A percentile compares a stretch with the other conserved stretches of the same genome.
Conservation (phyloP, 2,329 filamentous ascomycete genomes). For the Alternaria alternata region DNA sequence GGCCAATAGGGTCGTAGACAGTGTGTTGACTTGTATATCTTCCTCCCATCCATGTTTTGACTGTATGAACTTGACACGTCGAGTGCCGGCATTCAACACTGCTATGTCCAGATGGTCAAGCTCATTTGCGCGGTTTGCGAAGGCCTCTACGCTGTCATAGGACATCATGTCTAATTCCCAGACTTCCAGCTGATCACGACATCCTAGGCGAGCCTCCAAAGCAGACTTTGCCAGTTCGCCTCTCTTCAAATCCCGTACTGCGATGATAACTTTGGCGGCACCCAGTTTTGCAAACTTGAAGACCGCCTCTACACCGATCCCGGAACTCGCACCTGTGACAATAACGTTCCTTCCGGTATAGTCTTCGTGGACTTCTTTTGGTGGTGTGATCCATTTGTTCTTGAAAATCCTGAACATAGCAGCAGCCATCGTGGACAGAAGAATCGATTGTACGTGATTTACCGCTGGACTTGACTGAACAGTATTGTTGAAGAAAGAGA, state of each 20-base stretch:
- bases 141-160: slow-evolving; percentile 44
- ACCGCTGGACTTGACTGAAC: not conserved
- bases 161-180: slow-evolving; percentile 50
- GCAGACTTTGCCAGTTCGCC: slow-evolving; percentile 44
- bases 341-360: slow-evolving; percentile 54
- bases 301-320: slow-evolving; percentile 51
- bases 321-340: slow-evolving; percentile 55
- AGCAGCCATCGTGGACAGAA: slow-evolving; percentile 27
- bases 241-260: slow-evolving; percentile 47
- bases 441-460: slow-evolving; percentile 39
- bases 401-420: slow-evolving; percentile 37
- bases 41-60: slow-evolving; percentile 51
- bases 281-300: slow-evolving; percentile 49
- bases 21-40: slow-evolving; percentile 65
- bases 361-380: slow-evolving; percentile 43
- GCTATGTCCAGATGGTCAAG: slow-evolving; percentile 49
- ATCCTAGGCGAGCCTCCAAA: slow-evolving; percentile 39
- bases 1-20: slow-evolving; percentile 64
- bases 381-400: slow-evolving; percentile 46
- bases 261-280: slow-evolving; percentile 50
- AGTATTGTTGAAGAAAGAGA: not conserved
- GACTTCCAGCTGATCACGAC: slow-evolving; percentile 43
- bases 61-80: slow-evolving; percentile 30
- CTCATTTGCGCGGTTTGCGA: slow-evolving; percentile 37
- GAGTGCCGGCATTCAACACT: slow-evolving; percentile 52